Base-by-base conservation (phyloP, 2,329 filamentous ascomycete species). In the Lachnellula hyalina region DNA sequence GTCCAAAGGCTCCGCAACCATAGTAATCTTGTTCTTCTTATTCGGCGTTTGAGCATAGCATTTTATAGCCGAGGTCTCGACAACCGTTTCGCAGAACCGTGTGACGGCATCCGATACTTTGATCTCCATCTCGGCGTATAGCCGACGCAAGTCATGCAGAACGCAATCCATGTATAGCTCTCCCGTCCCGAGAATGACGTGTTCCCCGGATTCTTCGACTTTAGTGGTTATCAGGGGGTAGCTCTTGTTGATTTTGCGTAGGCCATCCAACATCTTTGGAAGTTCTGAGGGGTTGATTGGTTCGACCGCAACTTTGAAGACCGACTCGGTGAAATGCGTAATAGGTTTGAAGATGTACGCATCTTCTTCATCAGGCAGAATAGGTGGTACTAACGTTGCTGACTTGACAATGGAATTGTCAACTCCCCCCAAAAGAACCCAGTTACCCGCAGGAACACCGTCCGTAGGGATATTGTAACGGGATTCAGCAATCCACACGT, bases 91-190 rank as follows among this genome's bases (percentile, higher is more conserved):
- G 73, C 91, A 96, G 78, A 99, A 99, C 47, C 94, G 82, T 15
- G 94, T 97, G 44, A 99, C 93, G 0, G 94, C 94, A 69, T 99
- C 94, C 0, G 94, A 99, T 48, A 99, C 90, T 74, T 97, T 97
- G 74, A 99, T 89, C 71, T 99, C 94, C 94, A 99, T 99, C 67
- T 97, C 93, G 14, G 94, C 92, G 69, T 96, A 99, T n/a, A 97
- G 74, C 41, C 86, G 83, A 52, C 94, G 87, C 47, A 99, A 79
- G 69, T 99, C 94, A 71, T 99, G 94, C 46, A 99, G 79, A 3
- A 99, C 93, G 67, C 94, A 99, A 71, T 99, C 94, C 92, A 99
- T 97, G 75, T 99, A 99, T n/a, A 99, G 78, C 71, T 99, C 94
- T 57, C 94, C 94, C 0, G 94, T 99, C 23, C 94, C 94, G 4